phyloP scores from a whole-genome alignment of 805 yeast genomes.

The Ascoidea asiatica region DNA sequence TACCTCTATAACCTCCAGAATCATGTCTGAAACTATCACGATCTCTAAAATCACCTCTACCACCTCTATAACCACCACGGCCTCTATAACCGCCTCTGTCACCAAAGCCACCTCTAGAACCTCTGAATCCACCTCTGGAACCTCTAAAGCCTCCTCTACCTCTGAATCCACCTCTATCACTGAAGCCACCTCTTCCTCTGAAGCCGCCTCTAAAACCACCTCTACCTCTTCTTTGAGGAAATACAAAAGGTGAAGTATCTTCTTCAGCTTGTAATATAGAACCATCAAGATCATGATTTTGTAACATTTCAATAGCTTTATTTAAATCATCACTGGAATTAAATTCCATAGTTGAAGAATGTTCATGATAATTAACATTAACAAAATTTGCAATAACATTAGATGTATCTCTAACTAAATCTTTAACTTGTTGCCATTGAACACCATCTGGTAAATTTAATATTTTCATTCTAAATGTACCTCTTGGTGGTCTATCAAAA shows the following conservation, averaged over 20 bases:
- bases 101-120: constrained; percentile 24
- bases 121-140: constrained; percentile 23
- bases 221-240: constrained; percentile 13
- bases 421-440: constrained; percentile 85
- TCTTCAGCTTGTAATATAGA: constrained; percentile 18
- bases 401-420: constrained; percentile 58
- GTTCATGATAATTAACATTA: constrained; percentile 26
- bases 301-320: constrained; percentile 60
- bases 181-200: constrained; percentile 32
- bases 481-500: constrained; percentile 29
- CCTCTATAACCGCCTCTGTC: constrained; percentile 20
- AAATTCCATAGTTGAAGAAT: constrained; percentile 42
- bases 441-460: constrained; percentile 61
- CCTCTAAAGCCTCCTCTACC: constrained; percentile 33
- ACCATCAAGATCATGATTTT: constrained; percentile 62
- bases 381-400: constrained; percentile 18
- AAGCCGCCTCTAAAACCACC: constrained; percentile 22
- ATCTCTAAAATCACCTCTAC: neutral
- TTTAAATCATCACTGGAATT: constrained; percentile 60
- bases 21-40: too few relatives aligned
- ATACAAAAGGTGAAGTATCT: constrained; percentile 22
- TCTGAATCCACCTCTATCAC: constrained; percentile 33
- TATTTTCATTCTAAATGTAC: constrained; percentile 61
- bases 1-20: constrained; percentile 10
- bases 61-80: constrained; percentile 10